Base-by-base conservation (phyloP, 2,329 filamentous ascomycete genomes). In the Didymella keratinophila region DNA sequence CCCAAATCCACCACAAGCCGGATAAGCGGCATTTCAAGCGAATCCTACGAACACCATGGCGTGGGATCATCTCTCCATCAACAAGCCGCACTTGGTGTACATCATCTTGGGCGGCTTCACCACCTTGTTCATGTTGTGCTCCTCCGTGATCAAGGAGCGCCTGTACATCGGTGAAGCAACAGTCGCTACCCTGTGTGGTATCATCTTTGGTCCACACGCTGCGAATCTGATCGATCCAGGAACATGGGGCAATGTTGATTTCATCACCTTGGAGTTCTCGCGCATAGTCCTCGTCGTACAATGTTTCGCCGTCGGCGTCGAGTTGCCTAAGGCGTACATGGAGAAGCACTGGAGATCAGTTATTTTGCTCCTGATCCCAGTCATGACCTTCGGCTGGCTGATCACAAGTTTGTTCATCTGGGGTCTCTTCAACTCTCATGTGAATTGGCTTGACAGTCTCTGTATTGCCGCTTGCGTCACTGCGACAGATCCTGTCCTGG, bases 91-190 rank as follows among this genome's bases (percentile, higher is more conserved):
- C 83, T 79, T 98, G 91, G 95, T 96, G 66, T 99, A 99, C 80
- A 92, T 98, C 80, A 97, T 99, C 79, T 83, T 99, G 56, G 95
- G 95, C 72, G 95, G 94, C 77, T 99, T 99, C 82, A 99, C 95
- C 68, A 93, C 90, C 60, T 83, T 99, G 70, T 99, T 99, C 82
- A 99, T 99, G 95, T 84, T 99, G 60, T 97, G 93, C 78, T 99
- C 95, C 60, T 92, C 96, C 54, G 88, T 98, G 74, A 96, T 99
- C 81, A 99, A 99, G 83, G 95, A 99, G 83, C 91, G 91, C 77
- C 86, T 98, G 73, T 99, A 99, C 81, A 99, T 99, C 77, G 95
- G 95, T 75, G 95, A 99, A 84, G 95, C 95, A 49, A 98, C 95
- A 1, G 92, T 99, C 43, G 92, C 93, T 49, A 96, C 92, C 2